A percentile compares a stretch with the other conserved stretches of the same genome.
These are phyloP conservation scores for Elaeagnus macrophylla DNA, from an alignment of 306 rosid genomes.

Conservation along the genomic window DNA sequence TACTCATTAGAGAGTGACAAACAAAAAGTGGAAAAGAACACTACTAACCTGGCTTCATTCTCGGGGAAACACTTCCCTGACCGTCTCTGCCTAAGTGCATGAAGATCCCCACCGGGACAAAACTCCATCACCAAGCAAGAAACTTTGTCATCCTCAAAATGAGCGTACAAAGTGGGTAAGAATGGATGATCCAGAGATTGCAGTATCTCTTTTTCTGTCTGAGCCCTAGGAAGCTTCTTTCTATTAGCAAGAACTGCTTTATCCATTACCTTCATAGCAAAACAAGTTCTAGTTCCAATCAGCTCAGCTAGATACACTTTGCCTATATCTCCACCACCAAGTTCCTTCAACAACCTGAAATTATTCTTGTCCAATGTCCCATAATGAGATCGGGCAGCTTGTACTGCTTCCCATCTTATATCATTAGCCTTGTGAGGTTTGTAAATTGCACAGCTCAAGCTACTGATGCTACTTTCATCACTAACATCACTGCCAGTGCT, in stretches of 20 bases:
- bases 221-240: slow-evolving; percentile 81
- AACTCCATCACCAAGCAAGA: slow-evolving; percentile 92
- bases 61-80: slow-evolving; percentile 77
- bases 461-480: slow-evolving; percentile 78
- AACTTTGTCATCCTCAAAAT: slow-evolving; percentile 74
- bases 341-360: slow-evolving; percentile 63
- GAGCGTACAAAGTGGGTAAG: slow-evolving; percentile 77
- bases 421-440: slow-evolving; percentile 88
- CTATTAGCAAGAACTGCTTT: slow-evolving; percentile 66
- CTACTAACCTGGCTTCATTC: slow-evolving; percentile 85
- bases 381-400: slow-evolving; percentile 56
- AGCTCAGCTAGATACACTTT: slow-evolving; percentile 77
- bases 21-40: slow-evolving; percentile 11
- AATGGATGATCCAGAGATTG: slow-evolving; percentile 96
- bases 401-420: slow-evolving; percentile 90
- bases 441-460: slow-evolving; percentile 60
- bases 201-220: slow-evolving; percentile 88
- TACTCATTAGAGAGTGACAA: not conserved
- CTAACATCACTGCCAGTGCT: slow-evolving; percentile 88
- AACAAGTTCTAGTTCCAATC: slow-evolving; percentile 63
- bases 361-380: slow-evolving; percentile 66
- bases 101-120: slow-evolving; percentile 94
- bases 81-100: slow-evolving; percentile 82
- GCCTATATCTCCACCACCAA: slow-evolving; percentile 95
- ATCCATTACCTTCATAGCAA: slow-evolving; percentile 98